These are phyloP conservation scores for Barnettozyma vustinii DNA, from an alignment of 805 yeast genomes.

Conservation along the genomic window DNA sequence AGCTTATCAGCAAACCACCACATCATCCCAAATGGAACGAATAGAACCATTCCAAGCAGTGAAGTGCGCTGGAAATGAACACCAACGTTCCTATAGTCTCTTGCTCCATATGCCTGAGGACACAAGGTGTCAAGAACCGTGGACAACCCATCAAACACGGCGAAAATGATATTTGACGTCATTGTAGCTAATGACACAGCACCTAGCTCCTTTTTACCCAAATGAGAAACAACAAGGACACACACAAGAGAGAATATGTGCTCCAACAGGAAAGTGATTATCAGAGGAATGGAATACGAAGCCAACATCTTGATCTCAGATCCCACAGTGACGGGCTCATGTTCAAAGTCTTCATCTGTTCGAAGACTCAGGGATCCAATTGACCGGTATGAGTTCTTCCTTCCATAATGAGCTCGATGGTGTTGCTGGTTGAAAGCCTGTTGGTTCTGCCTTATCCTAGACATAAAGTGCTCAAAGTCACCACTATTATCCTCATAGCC, in stretches of 20 bases:
- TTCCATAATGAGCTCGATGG: not conserved
- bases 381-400: conserved; percentile 20
- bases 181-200: conserved; percentile 80
- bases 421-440: not conserved
- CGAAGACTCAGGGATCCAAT: conserved; percentile 19
- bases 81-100: conserved; percentile 63
- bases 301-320: conserved; percentile 32
- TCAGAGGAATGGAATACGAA: conserved; percentile 49
- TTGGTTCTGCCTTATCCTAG: conserved; percentile 19
- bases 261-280: conserved; percentile 52
- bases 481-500: conserved; percentile 22
- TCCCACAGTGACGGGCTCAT: conserved; percentile 30
- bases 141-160: conserved; percentile 76
- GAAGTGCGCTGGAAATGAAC: conserved; percentile 69
- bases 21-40: conserved; percentile 44
- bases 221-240: conserved; percentile 67
- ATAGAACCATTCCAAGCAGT: conserved; percentile 37
- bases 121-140: conserved; percentile 80
- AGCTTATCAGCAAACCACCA: conserved; percentile 58
- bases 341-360: conserved; percentile 24
- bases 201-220: conserved; percentile 75
- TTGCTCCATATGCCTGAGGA: conserved; percentile 83
- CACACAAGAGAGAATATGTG: conserved; percentile 53
- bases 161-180: conserved; percentile 78
- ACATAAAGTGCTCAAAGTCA: conserved; percentile 19